Base-by-base conservation (phyloP, 805 yeast genomes). In the Yamadazyma olivae region DNA sequence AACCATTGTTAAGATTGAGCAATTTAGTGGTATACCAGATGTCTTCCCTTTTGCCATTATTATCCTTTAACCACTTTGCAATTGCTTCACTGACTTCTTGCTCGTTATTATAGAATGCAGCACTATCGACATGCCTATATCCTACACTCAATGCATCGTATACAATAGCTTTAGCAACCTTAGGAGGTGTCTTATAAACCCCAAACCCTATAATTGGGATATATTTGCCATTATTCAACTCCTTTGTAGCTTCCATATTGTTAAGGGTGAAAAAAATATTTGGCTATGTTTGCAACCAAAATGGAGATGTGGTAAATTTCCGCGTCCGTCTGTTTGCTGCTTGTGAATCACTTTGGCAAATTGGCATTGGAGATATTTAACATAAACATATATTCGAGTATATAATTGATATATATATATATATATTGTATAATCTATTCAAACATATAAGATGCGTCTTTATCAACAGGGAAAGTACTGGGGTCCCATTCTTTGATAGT, bases 91-190 rank as follows among this genome's bases (percentile, higher is more conserved):
- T 79, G 4, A 77, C 77, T 44, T 79, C 83, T 12, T 45, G 45
- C 52, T 83, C 87, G 59, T 85, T 85, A 7, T 64, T 60, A 61
- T 86, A 86, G n/a, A 58, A 56, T 7, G 71, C 77, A 5, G 95
- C 95, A 15, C 81, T 65, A 52, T 86, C 93, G 40, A 85, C 62
- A 50, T 81, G 91, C 46, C 91, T 72, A 55, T 82, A 85, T 0
- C 95, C 95, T 12, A 55, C 61, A 21, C 67, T 57, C 40, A 85
- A 67, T 1, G 90, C 93, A 21, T 67, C 36, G 13, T 30, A 30
- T 6, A 38, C 30, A 15, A 38, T 18, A 5, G 27, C 16, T 15
- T 17, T 20, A 7, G 38, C 33, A 10, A 20, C 27, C 2, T 27
- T 17, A 10, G 22, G 4, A 10, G 39, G 38, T 5, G 45, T 38